Base-by-base conservation (phyloP, 768 basidiomycete species). In the Rhizopogon vinicolor region DNA sequence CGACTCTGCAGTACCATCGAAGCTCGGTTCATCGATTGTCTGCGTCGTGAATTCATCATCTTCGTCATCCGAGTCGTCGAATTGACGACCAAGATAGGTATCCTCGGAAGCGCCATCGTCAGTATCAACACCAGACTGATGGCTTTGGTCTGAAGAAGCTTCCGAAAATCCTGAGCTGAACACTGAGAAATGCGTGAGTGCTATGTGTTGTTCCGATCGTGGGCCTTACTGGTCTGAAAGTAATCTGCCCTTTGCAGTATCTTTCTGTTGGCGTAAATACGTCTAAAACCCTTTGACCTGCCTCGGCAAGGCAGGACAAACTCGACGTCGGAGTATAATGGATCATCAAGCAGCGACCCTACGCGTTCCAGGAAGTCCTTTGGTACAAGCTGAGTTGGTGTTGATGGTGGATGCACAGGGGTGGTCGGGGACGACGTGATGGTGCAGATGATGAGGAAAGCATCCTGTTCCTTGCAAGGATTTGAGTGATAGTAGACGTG, bases 271-370 rank as follows among this genome's bases (percentile, higher is more conserved):
- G 91, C 91, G 65, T 82, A 88, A 59, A 94, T 88, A 14, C 64
- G 64, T 14, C 75, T 68, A 28, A 63, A 60, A 41, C 71, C 75
- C 22, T 70, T 68, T 14, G 72, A 71, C 28, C 74, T 67, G 22
- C 68, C 67, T 35, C 75, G 64, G 33, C 72, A 71, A 0, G 88
- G 87, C 31, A 93, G 72, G 18, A 92, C 73, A 60, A 94, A 93
- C 65, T 87, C 85, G 16, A 93, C 82, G 62, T 94, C 91, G 6
- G 91, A 91, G 62, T 93, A 93, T 12, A 80, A 65, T n/a, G 87
- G 87, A 62, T 93, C 88, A 61, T 93, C 86, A 9, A 93, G 74
- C 25, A 93, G 71, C 33, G 76, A 71, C 5, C 91, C 92, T n/a
- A 93, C 75, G 13, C 84, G 83, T 60, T 85, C 81, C 41, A 93